Conservation (phyloP, 345 rosid species). For the Lagerstroemia speciosa region DNA sequence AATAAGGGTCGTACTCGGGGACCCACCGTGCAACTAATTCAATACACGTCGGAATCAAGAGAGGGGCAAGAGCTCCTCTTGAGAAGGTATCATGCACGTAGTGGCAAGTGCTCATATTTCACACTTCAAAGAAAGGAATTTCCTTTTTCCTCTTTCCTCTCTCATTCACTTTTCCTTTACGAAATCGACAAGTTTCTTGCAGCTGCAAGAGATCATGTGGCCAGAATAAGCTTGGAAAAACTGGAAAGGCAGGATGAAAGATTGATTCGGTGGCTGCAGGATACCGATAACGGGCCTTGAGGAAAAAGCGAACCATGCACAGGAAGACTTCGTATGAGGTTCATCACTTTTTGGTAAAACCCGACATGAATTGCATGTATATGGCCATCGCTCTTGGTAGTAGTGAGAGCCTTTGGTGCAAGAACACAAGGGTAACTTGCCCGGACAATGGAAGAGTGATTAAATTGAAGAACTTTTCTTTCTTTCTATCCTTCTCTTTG, state of each 20-base stretch:
- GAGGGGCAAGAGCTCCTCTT: not conserved
- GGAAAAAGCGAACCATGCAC: no score
- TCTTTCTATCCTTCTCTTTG: constrained; percentile 2
- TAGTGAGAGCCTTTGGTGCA: not conserved
- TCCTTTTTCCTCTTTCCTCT: not conserved
- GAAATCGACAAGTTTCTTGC: not conserved
- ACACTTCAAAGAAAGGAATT: constrained; percentile 2
- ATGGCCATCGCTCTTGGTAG: not conserved
- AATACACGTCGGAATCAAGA: no score
- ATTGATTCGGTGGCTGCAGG: no score
- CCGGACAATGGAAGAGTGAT: not conserved
- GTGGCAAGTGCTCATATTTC: not conserved
- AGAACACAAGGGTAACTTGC: constrained; percentile 2
- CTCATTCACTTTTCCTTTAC: not conserved
- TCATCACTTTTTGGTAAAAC: no score
- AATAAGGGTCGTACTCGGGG: not conserved
- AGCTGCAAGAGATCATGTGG: not conserved
- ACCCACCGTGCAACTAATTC: not conserved
- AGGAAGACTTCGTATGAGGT: no score
- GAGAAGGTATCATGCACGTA: not conserved
- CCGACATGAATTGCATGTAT: not conserved
- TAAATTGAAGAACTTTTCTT: not conserved
- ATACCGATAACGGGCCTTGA: no score
- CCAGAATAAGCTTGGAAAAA: not conserved
- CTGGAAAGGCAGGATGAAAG: not conserved